Conservation (phyloP, 441 rosid genomes). For the Croton setiger region DNA sequence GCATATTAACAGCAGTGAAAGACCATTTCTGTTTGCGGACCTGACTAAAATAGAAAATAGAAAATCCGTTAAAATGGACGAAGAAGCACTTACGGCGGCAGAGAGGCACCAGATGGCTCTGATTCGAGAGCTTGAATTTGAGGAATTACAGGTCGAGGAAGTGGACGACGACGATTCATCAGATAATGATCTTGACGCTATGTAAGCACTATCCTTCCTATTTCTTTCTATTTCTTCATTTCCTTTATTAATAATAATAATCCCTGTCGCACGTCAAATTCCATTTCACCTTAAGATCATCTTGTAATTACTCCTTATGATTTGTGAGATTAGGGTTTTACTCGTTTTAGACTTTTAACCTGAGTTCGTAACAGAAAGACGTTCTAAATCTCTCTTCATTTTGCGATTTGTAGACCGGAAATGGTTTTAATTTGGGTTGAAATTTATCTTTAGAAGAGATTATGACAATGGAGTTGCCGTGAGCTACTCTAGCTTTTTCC, state of each 20-base stretch:
- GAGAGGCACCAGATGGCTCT: constrained; percentile 86
- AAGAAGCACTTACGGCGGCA: constrained; percentile 39
- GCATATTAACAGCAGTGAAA: too few species aligned
- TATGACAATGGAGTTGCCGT: too few species aligned
- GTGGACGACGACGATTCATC: constrained; percentile 41
- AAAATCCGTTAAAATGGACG: too few species aligned
- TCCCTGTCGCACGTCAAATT: too few species aligned
- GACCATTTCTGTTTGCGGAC: too few species aligned
- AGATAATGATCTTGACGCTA: constrained; percentile 41
- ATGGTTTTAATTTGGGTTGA: neutral
- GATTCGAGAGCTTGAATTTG: constrained; percentile 77
- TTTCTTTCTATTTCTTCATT: neutral
- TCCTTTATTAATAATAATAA: neutral
- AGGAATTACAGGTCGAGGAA: constrained; percentile 83
- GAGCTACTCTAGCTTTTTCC: neutral
- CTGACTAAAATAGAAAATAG: too few species aligned
- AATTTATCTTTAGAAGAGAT: neutral
- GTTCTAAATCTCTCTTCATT: too few species aligned
- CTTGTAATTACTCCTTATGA: neutral
- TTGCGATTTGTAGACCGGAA: neutral
- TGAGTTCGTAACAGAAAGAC: neutral
- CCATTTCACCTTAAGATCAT: neutral
- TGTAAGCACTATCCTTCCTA: constrained; percentile 30
- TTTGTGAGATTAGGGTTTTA: neutral
- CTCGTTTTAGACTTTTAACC: neutral